A percentile compares a stretch with the other conserved stretches of the same genome.
phyloP scores from a whole-genome alignment of 1,284 basidiomycete genomes.

The Rhodotorula sp. region DNA sequence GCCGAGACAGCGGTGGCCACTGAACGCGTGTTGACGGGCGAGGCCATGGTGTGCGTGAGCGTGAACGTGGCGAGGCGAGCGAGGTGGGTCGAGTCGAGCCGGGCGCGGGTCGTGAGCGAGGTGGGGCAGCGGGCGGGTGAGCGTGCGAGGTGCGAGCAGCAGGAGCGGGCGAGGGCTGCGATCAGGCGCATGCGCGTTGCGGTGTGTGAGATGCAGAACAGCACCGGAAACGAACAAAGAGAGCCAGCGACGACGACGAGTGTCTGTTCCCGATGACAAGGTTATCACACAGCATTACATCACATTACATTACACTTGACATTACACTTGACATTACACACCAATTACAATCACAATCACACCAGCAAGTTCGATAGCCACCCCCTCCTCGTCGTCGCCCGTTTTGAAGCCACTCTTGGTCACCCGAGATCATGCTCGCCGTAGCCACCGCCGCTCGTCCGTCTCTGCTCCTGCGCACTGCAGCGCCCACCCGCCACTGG shows the following conservation, averaged over 20 bases:
- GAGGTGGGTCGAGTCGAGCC: neutral
- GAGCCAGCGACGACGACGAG: neutral
- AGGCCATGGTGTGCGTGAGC: neutral
- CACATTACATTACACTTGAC: no score
- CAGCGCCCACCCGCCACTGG: conserved; percentile 3
- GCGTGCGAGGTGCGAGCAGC: neutral
- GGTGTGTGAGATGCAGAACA: neutral
- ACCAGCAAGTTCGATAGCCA: no score
- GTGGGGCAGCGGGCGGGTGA: no score
- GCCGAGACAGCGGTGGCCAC: neutral
- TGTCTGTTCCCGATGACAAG: no score
- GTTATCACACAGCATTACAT: no score
- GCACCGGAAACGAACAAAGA: neutral
- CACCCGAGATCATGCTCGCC: neutral
- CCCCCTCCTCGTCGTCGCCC: neutral
- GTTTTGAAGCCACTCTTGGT: neutral
- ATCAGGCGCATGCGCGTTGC: neutral
- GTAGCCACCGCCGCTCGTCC: neutral
- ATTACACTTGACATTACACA: no score
- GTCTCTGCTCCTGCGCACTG: neutral
- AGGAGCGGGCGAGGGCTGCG: neutral
- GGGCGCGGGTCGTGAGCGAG: neutral
- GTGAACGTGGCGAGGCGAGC: neutral
- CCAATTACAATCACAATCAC: no score
- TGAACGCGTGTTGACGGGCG: neutral